Evolutionary conservation across 2,329 filamentous ascomycete genomes (phyloP), one percentile per base, ranked within the genome.

Genomic region (Ascosphaera aggregata): DNA sequence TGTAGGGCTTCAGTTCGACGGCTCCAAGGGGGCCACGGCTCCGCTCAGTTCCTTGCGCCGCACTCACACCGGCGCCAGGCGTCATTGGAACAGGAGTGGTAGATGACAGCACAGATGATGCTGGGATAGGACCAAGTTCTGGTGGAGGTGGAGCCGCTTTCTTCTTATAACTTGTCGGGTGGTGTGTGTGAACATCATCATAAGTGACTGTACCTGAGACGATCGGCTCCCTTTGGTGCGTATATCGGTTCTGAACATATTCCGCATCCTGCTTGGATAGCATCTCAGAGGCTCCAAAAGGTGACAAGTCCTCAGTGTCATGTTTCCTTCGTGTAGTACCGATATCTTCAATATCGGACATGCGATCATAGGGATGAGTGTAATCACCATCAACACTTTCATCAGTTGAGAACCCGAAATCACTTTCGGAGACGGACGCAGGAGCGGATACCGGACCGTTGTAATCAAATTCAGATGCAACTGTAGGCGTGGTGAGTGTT

Each of bases 1-100:
- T 81, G 59, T 94, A 98, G 1, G 89, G 89, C 50, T 94, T 93
- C 43, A 98, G 66, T 56, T 95, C 85, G 47, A 98, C 92, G 20
- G 86, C 86, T 45, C 86, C 81, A 19, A 92, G 65, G 2, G 85
- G 82, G 7, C 51, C 54, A 3, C 53, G 42, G 11, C 22, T 27
- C 11, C 17, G 48, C 43, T 27, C 22, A 27, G 22, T 11, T 27
- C 11, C 22, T 11, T 27, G 22, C 11, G 22, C 11, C 11, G n/a
- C n/a, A n/a, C 11, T 5, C 22, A 11, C 7, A 7, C 7, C 11
- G 11, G 22, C 7, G 22, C 22, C 22, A 27, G 22, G 22, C 22
- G 22, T 27, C 22, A 27, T 27, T 7, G 22, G 11, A 27, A 27
- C 22, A 27, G 22, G 22, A 11, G 22, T 27, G 22, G 5, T 27